Evolutionary conservation across 2,329 filamentous ascomycete species (phyloP).

Genomic region (Fusarium odoratissimum): DNA sequence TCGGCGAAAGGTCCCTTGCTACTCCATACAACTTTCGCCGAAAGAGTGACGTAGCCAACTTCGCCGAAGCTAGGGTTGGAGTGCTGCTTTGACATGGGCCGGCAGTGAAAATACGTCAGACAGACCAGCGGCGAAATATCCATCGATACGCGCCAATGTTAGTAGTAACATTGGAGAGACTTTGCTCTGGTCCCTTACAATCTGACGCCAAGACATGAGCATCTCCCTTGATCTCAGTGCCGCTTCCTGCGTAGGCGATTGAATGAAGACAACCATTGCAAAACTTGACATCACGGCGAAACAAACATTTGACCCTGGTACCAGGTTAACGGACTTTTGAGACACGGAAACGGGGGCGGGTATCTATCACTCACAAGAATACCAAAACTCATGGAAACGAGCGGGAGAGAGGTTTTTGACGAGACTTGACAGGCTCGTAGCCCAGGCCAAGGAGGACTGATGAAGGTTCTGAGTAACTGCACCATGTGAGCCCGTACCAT

Average conservation of each 20-base stretch:
- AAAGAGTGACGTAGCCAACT: neutral
- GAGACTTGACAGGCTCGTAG: no score
- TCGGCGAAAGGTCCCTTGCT: neutral
- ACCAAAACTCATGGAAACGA: neutral
- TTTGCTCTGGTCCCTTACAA: neutral
- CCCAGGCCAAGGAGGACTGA: neutral
- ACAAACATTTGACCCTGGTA: neutral
- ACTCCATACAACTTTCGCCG: neutral
- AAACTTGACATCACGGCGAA: neutral
- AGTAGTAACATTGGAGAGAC: neutral
- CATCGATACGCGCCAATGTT: neutral
- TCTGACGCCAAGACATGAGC: neutral
- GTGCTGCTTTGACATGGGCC: neutral
- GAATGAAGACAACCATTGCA: neutral
- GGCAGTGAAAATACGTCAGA: neutral
- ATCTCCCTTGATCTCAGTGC: neutral
- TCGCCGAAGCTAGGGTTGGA: neutral
- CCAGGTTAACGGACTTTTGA: no score
- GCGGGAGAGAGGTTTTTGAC: neutral
- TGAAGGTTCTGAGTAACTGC: neutral
- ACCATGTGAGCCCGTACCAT: neutral
- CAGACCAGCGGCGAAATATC: neutral
- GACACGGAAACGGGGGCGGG: no score
- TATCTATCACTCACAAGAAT: neutral
- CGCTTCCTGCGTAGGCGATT: neutral